Conservation (phyloP, 78 protist genomes). For the Dictyostelium firmibasis region DNA sequence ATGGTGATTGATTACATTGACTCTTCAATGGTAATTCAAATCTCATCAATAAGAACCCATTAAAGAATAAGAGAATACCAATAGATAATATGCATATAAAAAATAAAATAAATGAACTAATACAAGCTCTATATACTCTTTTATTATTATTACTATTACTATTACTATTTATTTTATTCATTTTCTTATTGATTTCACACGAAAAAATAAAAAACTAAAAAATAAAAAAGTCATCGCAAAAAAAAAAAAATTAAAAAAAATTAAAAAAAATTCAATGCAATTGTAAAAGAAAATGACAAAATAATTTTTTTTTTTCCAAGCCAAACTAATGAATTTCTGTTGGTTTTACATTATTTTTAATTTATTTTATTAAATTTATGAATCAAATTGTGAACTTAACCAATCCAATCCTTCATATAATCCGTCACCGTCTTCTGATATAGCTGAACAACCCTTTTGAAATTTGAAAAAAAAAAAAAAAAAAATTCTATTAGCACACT, state of each 20-base stretch:
- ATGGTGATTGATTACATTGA: conserved; percentile 36
- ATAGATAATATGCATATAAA: conserved; percentile 4
- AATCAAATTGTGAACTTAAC: conserved; percentile 78
- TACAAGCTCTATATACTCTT: background rate
- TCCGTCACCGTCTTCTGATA: conserved; percentile 82
- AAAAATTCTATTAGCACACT: no score
- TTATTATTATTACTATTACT: background rate
- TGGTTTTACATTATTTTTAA: background rate
- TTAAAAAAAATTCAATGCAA: background rate
- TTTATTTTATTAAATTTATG: background rate
- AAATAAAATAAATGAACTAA: conserved; percentile 1
- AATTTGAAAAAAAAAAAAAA: background rate
- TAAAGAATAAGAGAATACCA: conserved; percentile 52
- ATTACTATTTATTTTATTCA: background rate
- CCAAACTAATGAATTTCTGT: no score
- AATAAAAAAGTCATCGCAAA: background rate
- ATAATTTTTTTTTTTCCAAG: background rate
- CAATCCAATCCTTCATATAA: conserved; percentile 87
- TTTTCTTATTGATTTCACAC: background rate
- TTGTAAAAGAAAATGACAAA: background rate
- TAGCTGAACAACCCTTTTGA: conserved; percentile 65
- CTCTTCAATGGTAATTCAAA: conserved; percentile 70
- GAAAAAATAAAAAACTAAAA: background rate
- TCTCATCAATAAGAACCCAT: conserved; percentile 77
- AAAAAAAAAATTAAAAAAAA: background rate